Evolutionary conservation across 148 eudicot species (phyloP).

Genomic region (Fagopyrum tataricum): DNA sequence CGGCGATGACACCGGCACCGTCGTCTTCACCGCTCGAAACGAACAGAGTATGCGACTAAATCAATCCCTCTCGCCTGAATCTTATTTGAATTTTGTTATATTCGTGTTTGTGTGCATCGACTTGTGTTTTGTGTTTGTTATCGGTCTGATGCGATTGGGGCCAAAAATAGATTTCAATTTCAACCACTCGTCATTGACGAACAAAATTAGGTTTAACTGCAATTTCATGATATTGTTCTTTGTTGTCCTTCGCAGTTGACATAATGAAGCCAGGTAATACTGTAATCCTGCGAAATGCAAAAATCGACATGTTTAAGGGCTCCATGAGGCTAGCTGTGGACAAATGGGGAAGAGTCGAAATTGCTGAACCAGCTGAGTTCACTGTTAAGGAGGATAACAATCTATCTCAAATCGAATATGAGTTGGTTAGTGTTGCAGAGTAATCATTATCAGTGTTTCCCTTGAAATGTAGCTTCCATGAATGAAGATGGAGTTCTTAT

Average conservation of each 20-base stretch:
- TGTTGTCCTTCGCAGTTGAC: slow-evolving; percentile 20
- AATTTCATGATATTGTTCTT: not conserved
- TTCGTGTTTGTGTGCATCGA: too few relatives aligned
- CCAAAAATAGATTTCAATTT: not conserved
- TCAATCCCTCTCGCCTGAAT: not conserved
- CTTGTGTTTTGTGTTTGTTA: not conserved
- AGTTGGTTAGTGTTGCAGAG: slow-evolving; percentile 27
- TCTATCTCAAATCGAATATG: slow-evolving; percentile 30
- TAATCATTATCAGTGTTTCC: too few relatives aligned
- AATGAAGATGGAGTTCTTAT: too few relatives aligned
- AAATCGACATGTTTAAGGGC: slow-evolving; percentile 36
- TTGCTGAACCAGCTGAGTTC: slow-evolving; percentile 20
- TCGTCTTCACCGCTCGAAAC: slow-evolving; percentile 50
- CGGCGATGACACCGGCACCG: slow-evolving; percentile 38
- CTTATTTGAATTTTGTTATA: too few relatives aligned
- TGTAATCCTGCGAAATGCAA: slow-evolving; percentile 23
- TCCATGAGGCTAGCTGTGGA: slow-evolving; percentile 32
- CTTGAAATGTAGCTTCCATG: too few relatives aligned
- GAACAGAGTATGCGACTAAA: slow-evolving; percentile 33
- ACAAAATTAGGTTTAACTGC: not conserved
- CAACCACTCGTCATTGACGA: not conserved
- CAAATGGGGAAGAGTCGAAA: slow-evolving; percentile 32
- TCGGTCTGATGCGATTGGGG: not conserved
- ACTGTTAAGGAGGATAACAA: slow-evolving; percentile 28
- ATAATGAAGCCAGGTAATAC: slow-evolving; percentile 27